Evolutionary conservation across 106 monocot genomes (phyloP).

Genomic region (Dioscorea alata): DNA sequence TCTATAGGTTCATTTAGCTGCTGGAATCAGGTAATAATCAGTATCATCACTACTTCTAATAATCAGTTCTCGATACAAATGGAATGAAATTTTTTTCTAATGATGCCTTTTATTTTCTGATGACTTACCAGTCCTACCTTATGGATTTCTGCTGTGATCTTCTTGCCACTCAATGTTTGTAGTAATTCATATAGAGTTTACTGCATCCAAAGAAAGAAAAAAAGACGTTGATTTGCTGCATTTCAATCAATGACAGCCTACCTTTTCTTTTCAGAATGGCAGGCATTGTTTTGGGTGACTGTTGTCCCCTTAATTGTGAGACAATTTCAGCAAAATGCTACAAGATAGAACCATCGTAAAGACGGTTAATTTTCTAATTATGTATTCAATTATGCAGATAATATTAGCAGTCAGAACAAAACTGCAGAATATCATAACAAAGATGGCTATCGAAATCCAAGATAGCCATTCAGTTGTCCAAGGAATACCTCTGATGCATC

Average conservation of each 20-base stretch:
- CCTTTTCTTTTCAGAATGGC: slow-evolving; percentile 46
- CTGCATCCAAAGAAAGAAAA: too few relatives aligned
- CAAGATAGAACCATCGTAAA: background rate
- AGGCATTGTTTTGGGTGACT: slow-evolving; percentile 65
- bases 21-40: slow-evolving; percentile 57
- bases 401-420: slow-evolving; percentile 73
- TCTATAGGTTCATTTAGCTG: slow-evolving; percentile 67
- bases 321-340: background rate
- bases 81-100: background rate
- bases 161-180: slow-evolving; percentile 76
- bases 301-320: slow-evolving; percentile 60
- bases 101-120: background rate
- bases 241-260: background rate
- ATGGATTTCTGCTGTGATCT: slow-evolving; percentile 73
- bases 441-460: slow-evolving; percentile 76
- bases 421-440: slow-evolving; percentile 67
- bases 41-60: too few relatives aligned
- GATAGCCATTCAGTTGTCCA: slow-evolving; percentile 66
- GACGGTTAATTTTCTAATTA: too few relatives aligned
- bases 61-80: too few relatives aligned
- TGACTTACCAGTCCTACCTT: slow-evolving; percentile 47
- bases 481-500: slow-evolving; percentile 72
- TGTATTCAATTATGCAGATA: slow-evolving; percentile 31
- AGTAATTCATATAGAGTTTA: slow-evolving; percentile 24
- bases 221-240: background rate